Evolutionary conservation across 768 basidiomycete species (phyloP).

Genomic region (Nidularia pulvinata): DNA sequence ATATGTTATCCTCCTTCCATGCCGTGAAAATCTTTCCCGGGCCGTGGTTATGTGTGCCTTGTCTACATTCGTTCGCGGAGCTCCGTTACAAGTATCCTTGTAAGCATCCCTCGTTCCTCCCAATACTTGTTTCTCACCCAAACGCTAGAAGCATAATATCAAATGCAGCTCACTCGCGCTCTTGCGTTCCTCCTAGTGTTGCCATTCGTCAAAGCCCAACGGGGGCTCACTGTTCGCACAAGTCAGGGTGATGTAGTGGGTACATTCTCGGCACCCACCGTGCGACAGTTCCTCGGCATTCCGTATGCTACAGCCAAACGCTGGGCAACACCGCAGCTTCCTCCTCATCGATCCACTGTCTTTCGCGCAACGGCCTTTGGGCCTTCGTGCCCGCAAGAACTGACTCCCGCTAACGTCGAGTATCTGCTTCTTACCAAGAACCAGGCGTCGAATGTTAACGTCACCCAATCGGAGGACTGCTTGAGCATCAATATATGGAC

Average conservation of each 20-base stretch:
- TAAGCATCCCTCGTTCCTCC: no score
- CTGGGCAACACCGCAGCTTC: conserved; percentile 23
- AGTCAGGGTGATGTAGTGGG: conserved; percentile 28
- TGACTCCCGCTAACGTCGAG: conserved; percentile 13
- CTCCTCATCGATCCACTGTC: conserved; percentile 11
- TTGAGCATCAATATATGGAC: conserved; percentile 37
- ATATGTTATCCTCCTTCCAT: no score
- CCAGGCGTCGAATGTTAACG: conserved; percentile 13
- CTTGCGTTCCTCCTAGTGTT: no score
- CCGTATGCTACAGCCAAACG: conserved; percentile 29
- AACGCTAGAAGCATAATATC: no score
- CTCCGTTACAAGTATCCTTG: no score
- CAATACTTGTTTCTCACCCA: no score
- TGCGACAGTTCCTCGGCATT: conserved; percentile 31
- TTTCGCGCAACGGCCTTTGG: conserved; percentile 24
- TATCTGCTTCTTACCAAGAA: conserved; percentile 18
- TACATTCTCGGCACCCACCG: conserved; percentile 14
- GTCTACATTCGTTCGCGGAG: no score
- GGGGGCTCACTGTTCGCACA: conserved; percentile 20
- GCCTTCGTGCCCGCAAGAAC: conserved; percentile 22
- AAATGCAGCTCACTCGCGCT: no score
- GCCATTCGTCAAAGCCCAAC: no score
- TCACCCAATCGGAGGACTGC: conserved; percentile 32
- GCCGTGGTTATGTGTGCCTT: no score
- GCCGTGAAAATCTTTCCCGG: no score